phyloP scores from a whole-genome alignment of 2,329 filamentous ascomycete species.

The Bipolaris victoriae region DNA sequence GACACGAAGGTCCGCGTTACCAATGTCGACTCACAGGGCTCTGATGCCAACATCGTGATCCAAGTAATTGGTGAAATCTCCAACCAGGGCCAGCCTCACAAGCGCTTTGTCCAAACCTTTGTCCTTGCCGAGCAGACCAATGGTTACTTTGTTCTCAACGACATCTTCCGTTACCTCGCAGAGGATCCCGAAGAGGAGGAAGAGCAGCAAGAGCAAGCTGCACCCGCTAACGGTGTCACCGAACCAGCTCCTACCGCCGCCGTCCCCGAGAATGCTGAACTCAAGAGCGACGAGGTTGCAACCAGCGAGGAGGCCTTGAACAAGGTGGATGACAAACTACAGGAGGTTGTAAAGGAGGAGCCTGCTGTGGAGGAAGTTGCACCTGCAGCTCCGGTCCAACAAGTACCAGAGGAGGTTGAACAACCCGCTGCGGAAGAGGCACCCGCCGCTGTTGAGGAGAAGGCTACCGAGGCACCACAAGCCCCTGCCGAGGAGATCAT shows the following conservation, averaged over 20 bases:
- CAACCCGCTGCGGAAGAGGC: slow-evolving; percentile 50
- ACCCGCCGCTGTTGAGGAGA: slow-evolving; percentile 49
- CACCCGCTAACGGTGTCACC: slow-evolving; percentile 46
- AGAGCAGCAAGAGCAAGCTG: slow-evolving; percentile 46
- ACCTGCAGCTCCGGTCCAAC: slow-evolving; percentile 47
- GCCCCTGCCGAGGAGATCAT: slow-evolving; percentile 41
- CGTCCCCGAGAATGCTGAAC: slow-evolving; percentile 38
- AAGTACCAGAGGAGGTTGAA: slow-evolving; percentile 44
- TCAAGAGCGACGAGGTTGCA: slow-evolving; percentile 46
- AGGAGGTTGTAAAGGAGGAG: slow-evolving; percentile 60
- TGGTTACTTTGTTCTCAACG: slow-evolving; percentile 97
- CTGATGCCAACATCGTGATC: slow-evolving; percentile 91
- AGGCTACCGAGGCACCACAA: slow-evolving; percentile 39
- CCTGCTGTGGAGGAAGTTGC: slow-evolving; percentile 32
- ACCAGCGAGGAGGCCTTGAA: slow-evolving; percentile 54
- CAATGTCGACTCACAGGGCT: slow-evolving; percentile 96
- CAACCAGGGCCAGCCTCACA: slow-evolving; percentile 87
- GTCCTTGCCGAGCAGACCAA: slow-evolving; percentile 95
- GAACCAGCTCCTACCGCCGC: slow-evolving; percentile 50
- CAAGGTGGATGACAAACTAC: slow-evolving; percentile 75
- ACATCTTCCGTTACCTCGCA: slow-evolving; percentile 93
- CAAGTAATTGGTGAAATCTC: slow-evolving; percentile 98
- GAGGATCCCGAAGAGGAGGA: slow-evolving; percentile 77
- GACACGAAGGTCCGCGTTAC: slow-evolving; percentile 98
- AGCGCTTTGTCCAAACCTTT: slow-evolving; percentile 98